Conservation (phyloP, 1,284 basidiomycete genomes). For the Ganoderma lingzhi region DNA sequence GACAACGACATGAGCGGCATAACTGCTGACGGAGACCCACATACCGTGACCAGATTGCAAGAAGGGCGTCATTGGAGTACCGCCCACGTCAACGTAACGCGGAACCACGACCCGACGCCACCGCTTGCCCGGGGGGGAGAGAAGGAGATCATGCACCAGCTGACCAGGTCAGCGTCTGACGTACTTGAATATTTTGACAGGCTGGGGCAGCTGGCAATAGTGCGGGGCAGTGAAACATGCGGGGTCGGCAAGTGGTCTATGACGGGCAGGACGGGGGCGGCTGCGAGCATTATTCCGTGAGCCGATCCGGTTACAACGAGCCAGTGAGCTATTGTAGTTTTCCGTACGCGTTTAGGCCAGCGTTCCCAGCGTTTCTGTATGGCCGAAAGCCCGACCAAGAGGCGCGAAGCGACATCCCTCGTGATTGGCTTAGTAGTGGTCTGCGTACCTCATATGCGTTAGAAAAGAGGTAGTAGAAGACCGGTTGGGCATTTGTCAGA, state of each 20-base stretch:
- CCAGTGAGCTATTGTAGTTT: slow-evolving; percentile 20
- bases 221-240: slow-evolving; percentile 23
- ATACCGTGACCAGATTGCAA: slow-evolving; percentile 10
- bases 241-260: slow-evolving; percentile 4
- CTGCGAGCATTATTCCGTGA: slow-evolving; percentile 9
- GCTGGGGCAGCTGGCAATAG: slow-evolving; percentile 11
- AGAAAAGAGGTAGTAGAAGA: not conserved
- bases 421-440: slow-evolving; percentile 19
- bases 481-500: slow-evolving; percentile 8
- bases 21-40: slow-evolving; percentile 17
- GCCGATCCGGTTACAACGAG: not conserved
- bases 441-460: slow-evolving; percentile 8
- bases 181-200: slow-evolving; percentile 9
- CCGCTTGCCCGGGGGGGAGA: slow-evolving; percentile 11
- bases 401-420: slow-evolving; percentile 13
- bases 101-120: slow-evolving; percentile 23
- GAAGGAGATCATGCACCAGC: slow-evolving; percentile 13
- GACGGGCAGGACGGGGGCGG: not conserved
- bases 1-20: slow-evolving; percentile 7
- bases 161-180: slow-evolving; percentile 23
- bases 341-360: slow-evolving; percentile 9
- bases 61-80: slow-evolving; percentile 7
- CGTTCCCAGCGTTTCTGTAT: slow-evolving; percentile 20
- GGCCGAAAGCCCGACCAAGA: slow-evolving; percentile 23
- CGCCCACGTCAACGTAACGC: slow-evolving; percentile 21